Percentiles rank a stretch among this genome's conserved stretches.
Conservation (phyloP, 1,284 basidiomycete species). For the Ceratobasidium sp. region DNA sequence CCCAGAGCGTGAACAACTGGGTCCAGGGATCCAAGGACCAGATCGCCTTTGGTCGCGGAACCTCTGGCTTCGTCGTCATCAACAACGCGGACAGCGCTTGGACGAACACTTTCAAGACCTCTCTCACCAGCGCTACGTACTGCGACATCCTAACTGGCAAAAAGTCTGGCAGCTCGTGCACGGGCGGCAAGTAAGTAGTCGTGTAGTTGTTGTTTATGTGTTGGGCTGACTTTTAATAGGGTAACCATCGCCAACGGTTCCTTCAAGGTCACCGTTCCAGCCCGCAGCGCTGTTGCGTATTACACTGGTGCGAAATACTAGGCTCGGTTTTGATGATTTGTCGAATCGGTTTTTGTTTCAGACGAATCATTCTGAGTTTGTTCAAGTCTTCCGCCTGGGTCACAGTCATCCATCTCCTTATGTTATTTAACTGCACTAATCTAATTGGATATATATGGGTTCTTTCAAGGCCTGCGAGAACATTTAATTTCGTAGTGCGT, state of each 20-base stretch:
- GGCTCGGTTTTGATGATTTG: constrained; percentile 3
- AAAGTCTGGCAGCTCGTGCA: constrained; percentile 58
- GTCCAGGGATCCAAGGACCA: constrained; percentile 64
- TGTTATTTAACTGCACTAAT: constrained; percentile 9
- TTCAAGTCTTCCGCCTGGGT: neutral
- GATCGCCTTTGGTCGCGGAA: constrained; percentile 72
- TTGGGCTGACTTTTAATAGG: constrained; percentile 53
- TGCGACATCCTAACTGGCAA: constrained; percentile 71
- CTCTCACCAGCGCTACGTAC: constrained; percentile 66
- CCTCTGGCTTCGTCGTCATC: constrained; percentile 69
- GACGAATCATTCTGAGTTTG: neutral
- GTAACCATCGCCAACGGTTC: constrained; percentile 64
- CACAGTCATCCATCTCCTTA: neutral
- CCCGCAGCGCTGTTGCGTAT: constrained; percentile 68
- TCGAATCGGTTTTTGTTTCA: constrained; percentile 22
- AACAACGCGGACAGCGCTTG: constrained; percentile 69
- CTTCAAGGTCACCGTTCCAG: constrained; percentile 64
- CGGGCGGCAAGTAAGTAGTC: constrained; percentile 62
- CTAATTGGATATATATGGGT: neutral
- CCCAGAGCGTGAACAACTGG: constrained; percentile 64
- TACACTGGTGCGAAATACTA: constrained; percentile 60
- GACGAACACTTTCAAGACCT: constrained; percentile 66
- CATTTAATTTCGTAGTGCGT: no score
- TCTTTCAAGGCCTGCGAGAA: neutral
- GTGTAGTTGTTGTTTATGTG: neutral